Base-by-base conservation (phyloP, 2,329 filamentous ascomycete species). In the Cladophialophora bantiana region DNA sequence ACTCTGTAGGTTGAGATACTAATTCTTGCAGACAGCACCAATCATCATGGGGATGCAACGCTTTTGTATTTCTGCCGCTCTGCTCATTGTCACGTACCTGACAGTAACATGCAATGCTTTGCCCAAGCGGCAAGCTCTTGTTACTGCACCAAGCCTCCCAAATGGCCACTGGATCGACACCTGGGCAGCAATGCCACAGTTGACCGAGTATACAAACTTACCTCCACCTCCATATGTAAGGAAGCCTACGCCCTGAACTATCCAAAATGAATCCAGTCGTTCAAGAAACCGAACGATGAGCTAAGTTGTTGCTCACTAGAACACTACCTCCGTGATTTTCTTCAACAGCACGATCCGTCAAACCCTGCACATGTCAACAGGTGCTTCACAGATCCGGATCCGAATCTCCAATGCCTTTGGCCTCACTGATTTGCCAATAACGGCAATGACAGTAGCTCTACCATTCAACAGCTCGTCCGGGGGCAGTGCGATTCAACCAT, bases 331-430 rank as follows among this genome's bases (percentile, higher is more conserved):
- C 10, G 75, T 80, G n/a, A 83, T 87, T 5, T 89, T 90, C 74
- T 77, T 79, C 54, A 85, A 90, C 72, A 83, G 86, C 1, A 90
- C 89, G 0, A 82, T 91, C 68, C 87, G 89, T 2, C 89, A 91
- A 75, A 90, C 88, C 0, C 75, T 90, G 13, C 85, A 87, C 69
- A 79, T 88, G 70, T 86, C 87, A 7, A 81, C 88, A 4, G 83
- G 81, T 1, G 83, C 85, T 2, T 77, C 83, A 2, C 82, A 85
- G 26, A 82, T 90, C 68, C 86, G 89, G 9, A 77, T 91, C 40
- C 85, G 86, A 54, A 81, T 91, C 59, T 89, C 87, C 52, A 91
- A 91, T 73, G 85, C 84, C 0, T 90, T 91, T 70, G 88, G 89
- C 2, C 75, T 81, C 1, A 86, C 83, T 40, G 83, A 87, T 68